phyloP scores from a whole-genome alignment of 2,329 filamentous ascomycete species.

The Diaporthe capsici region DNA sequence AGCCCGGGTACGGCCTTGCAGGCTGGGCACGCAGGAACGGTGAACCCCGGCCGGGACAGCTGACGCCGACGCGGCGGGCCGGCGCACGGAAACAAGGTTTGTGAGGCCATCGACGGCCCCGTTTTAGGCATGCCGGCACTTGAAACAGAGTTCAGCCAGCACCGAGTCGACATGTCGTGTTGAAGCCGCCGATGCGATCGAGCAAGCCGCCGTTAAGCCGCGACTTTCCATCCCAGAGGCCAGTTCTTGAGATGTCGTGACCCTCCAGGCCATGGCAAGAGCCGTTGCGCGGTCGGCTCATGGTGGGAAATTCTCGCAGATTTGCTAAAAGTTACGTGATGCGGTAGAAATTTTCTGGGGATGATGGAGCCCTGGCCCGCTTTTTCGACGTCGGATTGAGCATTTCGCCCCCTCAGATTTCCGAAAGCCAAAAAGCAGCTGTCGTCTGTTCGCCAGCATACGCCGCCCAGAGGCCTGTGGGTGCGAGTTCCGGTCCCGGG shows the following conservation, averaged over 20 bases:
- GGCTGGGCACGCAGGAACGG: conserved; percentile 14
- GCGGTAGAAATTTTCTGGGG: conserved; percentile 24
- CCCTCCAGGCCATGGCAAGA: not conserved
- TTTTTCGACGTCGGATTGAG: conserved; percentile 25
- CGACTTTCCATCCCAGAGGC: conserved; percentile 30
- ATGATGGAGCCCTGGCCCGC: conserved; percentile 16
- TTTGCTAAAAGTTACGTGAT: conserved; percentile 38
- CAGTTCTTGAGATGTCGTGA: conserved; percentile 13
- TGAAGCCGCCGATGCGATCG: conserved; percentile 15
- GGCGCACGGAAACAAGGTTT: not conserved
- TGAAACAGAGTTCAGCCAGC: conserved; percentile 1
- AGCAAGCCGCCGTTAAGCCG: conserved; percentile 25
- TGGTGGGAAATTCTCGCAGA: conserved; percentile 27
- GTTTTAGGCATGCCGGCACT: conserved; percentile 22
- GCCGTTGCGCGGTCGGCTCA: conserved; percentile 27
- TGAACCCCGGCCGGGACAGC: conserved; percentile 8
- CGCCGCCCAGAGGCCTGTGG: conserved; percentile 10
- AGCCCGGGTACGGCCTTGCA: conserved; percentile 16
- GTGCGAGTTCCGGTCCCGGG: conserved; percentile 12
- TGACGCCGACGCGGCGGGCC: conserved; percentile 8
- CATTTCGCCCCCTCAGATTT: conserved; percentile 29
- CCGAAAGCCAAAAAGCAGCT: conserved; percentile 19
- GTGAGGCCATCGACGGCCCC: conserved; percentile 37
- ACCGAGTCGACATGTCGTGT: not conserved
- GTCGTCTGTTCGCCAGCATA: conserved; percentile 24